Conservation (phyloP, 495 filamentous ascomycete genomes). For the Podospora conica region DNA sequence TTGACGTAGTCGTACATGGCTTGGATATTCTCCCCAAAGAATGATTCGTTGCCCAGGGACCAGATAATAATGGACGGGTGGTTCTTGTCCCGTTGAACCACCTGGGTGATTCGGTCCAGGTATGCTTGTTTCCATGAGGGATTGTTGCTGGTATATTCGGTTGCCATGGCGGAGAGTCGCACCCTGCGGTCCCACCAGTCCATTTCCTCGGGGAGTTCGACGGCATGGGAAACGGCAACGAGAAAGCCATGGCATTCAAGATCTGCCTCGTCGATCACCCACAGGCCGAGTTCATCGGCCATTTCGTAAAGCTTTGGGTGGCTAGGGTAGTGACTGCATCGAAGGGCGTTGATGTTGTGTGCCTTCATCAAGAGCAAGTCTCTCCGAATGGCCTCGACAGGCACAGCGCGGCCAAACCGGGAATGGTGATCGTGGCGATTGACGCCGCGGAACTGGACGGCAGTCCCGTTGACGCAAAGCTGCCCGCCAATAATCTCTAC, state of each 20-base stretch:
- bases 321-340: constrained; percentile 58
- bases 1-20: constrained; percentile 61
- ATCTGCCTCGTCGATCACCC: constrained; percentile 66
- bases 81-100: constrained; percentile 61
- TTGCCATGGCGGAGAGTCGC: constrained; percentile 44
- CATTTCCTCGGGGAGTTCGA: constrained; percentile 41
- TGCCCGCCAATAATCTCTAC: constrained; percentile 53
- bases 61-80: constrained; percentile 63
- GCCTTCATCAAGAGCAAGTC: constrained; percentile 62
- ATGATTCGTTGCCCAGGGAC: constrained; percentile 65
- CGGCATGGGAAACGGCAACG: constrained; percentile 39
- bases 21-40: constrained; percentile 57
- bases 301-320: constrained; percentile 53
- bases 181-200: constrained; percentile 50
- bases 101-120: constrained; percentile 56
- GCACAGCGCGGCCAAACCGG: constrained; percentile 51
- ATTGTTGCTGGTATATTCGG: constrained; percentile 56
- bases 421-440: constrained; percentile 63
- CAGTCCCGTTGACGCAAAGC: constrained; percentile 52
- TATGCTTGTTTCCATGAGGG: constrained; percentile 58
- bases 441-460: constrained; percentile 53
- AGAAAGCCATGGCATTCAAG: constrained; percentile 67
- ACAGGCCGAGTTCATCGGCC: constrained; percentile 62
- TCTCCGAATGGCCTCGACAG: constrained; percentile 46
- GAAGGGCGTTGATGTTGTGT: constrained; percentile 60